phyloP scores from a whole-genome alignment of 2,329 filamentous ascomycete genomes.

The Calonectria hongkongensis region DNA sequence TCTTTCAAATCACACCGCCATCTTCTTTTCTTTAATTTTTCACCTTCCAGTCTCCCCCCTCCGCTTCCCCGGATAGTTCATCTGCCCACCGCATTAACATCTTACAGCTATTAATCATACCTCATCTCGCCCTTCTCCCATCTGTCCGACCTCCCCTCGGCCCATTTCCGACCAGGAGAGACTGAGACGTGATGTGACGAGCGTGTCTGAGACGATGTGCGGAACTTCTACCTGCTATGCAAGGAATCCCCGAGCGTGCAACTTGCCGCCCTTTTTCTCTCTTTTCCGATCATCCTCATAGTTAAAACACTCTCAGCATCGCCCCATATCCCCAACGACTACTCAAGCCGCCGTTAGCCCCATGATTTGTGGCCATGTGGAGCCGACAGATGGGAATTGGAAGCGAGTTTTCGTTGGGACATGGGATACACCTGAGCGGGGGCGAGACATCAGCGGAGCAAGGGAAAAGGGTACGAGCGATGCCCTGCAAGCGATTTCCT shows the following conservation, averaged over 20 bases:
- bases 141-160: slow-evolving; percentile 11
- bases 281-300: slow-evolving; percentile 28
- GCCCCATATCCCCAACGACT: slow-evolving; percentile 43
- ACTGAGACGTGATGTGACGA: slow-evolving; percentile 2
- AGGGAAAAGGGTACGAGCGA: slow-evolving; percentile 46
- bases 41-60: not conserved
- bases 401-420: slow-evolving; percentile 45
- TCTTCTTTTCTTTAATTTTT: slow-evolving; percentile 10
- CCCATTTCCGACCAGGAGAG: slow-evolving; percentile 6
- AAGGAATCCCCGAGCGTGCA: not conserved
- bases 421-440: slow-evolving; percentile 39
- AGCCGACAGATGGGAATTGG: slow-evolving; percentile 46
- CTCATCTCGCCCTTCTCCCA: not conserved
- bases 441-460: slow-evolving; percentile 50
- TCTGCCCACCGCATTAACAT: slow-evolving; percentile 16
- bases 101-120: slow-evolving; percentile 6
- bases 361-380: slow-evolving; percentile 44
- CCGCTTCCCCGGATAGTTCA: slow-evolving; percentile 31
- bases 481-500: slow-evolving; percentile 29
- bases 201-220: slow-evolving; percentile 4
- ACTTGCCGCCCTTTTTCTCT: slow-evolving; percentile 2
- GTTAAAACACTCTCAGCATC: slow-evolving; percentile 40
- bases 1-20: slow-evolving; percentile 28
- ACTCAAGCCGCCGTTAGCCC: slow-evolving; percentile 49
- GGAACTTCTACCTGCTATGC: not conserved